phyloP scores from a whole-genome alignment of 2,329 filamentous ascomycete genomes.

The Talaromyces sp. region DNA sequence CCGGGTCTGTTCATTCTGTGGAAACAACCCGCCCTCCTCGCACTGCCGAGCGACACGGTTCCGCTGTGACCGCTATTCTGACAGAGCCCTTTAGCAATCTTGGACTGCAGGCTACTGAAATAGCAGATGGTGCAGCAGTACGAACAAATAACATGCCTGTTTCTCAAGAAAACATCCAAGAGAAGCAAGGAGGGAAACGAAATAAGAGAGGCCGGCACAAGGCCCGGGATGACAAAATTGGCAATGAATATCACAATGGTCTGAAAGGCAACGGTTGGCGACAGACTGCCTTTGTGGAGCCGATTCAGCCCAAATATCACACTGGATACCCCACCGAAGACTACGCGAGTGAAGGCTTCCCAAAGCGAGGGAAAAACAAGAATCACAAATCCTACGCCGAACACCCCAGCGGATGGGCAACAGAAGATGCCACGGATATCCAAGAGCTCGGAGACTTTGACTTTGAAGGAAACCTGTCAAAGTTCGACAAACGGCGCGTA shows the following conservation, averaged over 20 bases:
- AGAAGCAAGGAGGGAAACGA: constrained; percentile 30
- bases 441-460: constrained; percentile 94
- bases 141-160: neutral
- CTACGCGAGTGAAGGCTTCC: constrained; percentile 13
- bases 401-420: constrained; percentile 81
- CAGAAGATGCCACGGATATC: constrained; percentile 91
- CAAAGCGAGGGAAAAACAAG: constrained; percentile 44
- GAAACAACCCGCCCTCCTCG: constrained; percentile 14
- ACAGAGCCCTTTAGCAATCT: constrained; percentile 42
- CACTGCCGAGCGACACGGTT: constrained; percentile 21
- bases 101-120: constrained; percentile 24
- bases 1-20: constrained; percentile 5
- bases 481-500: constrained; percentile 88
- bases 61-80: constrained; percentile 35
- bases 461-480: constrained; percentile 81
- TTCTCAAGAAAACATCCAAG: constrained; percentile 14
- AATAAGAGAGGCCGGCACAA: constrained; percentile 44
- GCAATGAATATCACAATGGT: constrained; percentile 47
- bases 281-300: constrained; percentile 61
- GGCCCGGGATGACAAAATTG: constrained; percentile 40
- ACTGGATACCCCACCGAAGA: constrained; percentile 20
- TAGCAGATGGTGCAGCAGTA: constrained; percentile 10
- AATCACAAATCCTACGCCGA: constrained; percentile 45
- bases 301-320: constrained; percentile 43
- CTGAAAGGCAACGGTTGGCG: constrained; percentile 58